phyloP scores from a whole-genome alignment of 352 stramenopile genomes.

The Globisporangium cederbergense region DNA sequence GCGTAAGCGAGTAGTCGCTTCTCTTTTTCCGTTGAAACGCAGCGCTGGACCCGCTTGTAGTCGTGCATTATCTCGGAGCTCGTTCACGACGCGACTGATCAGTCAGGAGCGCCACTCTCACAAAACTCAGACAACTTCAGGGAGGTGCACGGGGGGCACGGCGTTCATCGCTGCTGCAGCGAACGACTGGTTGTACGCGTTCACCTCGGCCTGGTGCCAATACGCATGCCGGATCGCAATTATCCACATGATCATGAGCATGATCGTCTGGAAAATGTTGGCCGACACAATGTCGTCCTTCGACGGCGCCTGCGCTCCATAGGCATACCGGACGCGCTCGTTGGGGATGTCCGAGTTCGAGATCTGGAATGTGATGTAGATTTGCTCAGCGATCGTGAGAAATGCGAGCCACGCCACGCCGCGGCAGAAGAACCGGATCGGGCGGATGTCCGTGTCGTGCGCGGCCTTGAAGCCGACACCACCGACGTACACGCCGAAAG shows the following conservation, averaged over 20 bases:
- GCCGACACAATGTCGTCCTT: slow-evolving; percentile 85
- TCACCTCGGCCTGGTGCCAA: slow-evolving; percentile 67
- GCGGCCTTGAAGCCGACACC: slow-evolving; percentile 85
- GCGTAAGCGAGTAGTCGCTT: neutral
- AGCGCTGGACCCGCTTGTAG: neutral
- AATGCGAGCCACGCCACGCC: slow-evolving; percentile 78
- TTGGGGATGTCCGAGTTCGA: slow-evolving; percentile 70
- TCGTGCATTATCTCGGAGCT: neutral
- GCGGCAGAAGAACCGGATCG: slow-evolving; percentile 81
- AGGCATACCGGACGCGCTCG: slow-evolving; percentile 67
- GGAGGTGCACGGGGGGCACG: slow-evolving; percentile 58
- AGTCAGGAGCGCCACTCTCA: too few relatives aligned
- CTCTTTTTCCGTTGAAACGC: slow-evolving; percentile 3
- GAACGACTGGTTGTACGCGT: slow-evolving; percentile 81
- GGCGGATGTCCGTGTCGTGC: slow-evolving; percentile 83
- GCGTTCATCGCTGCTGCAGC: slow-evolving; percentile 81
- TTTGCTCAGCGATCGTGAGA: slow-evolving; percentile 71
- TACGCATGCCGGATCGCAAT: slow-evolving; percentile 79
- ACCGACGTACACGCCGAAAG: slow-evolving; percentile 82
- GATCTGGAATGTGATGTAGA: slow-evolving; percentile 83
- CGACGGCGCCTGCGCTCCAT: slow-evolving; percentile 65
- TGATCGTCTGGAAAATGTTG: slow-evolving; percentile 82
- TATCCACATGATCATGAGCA: slow-evolving; percentile 83
- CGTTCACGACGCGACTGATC: neutral
- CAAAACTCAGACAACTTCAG: slow-evolving; percentile 48